Evolutionary conservation across 1,284 basidiomycete genomes (phyloP).

Genomic region (Ganoderma sp.): DNA sequence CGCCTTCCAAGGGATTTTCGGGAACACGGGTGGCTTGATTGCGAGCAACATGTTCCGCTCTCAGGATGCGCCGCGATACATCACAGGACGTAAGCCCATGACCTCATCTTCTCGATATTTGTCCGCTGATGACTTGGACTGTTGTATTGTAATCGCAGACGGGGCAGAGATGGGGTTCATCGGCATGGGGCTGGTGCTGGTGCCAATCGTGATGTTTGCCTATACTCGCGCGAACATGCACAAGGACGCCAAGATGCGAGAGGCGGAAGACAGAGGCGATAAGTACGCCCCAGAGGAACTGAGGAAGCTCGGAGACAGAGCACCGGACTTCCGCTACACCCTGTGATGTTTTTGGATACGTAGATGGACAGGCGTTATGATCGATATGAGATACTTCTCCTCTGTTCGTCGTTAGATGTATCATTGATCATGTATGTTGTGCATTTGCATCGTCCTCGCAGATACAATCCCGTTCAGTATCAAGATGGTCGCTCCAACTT

Average conservation of each 20-base stretch:
- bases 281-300: slow-evolving; percentile 44
- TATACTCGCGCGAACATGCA: slow-evolving; percentile 61
- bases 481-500: not conserved
- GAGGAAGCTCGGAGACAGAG: slow-evolving; percentile 61
- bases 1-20: slow-evolving; percentile 67
- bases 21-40: slow-evolving; percentile 60
- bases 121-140: not conserved
- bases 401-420: too few species aligned
- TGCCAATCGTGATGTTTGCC: slow-evolving; percentile 54
- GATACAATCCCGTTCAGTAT: too few species aligned
- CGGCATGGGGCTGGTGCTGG: slow-evolving; percentile 60
- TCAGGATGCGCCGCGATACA: slow-evolving; percentile 62
- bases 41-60: slow-evolving; percentile 66
- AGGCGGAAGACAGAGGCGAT: slow-evolving; percentile 26
- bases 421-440: too few species aligned
- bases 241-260: slow-evolving; percentile 36
- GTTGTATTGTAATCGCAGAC: slow-evolving; percentile 45
- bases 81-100: slow-evolving; percentile 59
- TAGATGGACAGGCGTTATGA: too few species aligned
- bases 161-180: slow-evolving; percentile 69
- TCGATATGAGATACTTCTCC: too few species aligned
- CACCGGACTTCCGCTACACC: slow-evolving; percentile 69
- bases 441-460: too few species aligned
- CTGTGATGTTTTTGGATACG: slow-evolving; percentile 48
- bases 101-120: not conserved